Percentiles rank a stretch among this genome's conserved stretches.
phyloP scores from a whole-genome alignment of 345 rosid genomes.

The Dovyalis caffra region DNA sequence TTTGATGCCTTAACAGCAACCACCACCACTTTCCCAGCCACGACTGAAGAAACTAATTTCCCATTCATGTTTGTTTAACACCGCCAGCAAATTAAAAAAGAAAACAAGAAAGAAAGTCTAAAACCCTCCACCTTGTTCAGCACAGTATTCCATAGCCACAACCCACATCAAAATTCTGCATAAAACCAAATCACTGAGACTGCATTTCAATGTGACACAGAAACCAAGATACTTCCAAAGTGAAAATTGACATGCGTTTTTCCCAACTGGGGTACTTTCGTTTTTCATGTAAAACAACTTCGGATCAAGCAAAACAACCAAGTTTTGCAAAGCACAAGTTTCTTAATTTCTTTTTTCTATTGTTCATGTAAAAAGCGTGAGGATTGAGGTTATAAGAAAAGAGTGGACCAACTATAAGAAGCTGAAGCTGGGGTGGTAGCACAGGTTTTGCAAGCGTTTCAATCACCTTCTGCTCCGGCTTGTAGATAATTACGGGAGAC shows the following conservation, averaged over 20 bases:
- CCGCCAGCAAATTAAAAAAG: neutral
- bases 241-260: conserved; percentile 20
- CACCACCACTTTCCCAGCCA: conserved; percentile 60
- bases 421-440: neutral
- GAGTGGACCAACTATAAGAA: neutral
- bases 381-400: neutral
- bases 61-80: conserved; percentile 13
- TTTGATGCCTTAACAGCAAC: conserved; percentile 93
- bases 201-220: conserved; percentile 34
- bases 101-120: conserved; percentile 27
- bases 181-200: conserved; percentile 3
- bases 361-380: conserved; percentile 36
- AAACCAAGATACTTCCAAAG: conserved; percentile 44
- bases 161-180: conserved; percentile 29
- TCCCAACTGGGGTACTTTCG: neutral
- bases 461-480: neutral
- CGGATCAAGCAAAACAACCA: conserved; percentile 30
- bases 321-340: conserved; percentile 23
- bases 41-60: conserved; percentile 41
- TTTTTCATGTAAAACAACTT: conserved; percentile 5
- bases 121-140: conserved; percentile 19
- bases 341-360: conserved; percentile 14
- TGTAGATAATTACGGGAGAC: conserved; percentile 1
- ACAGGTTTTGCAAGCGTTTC: too few species aligned
- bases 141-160: conserved; percentile 28